Conservation (phyloP, 2,329 filamentous ascomycete genomes). For the Neofusicoccum laricinum region DNA sequence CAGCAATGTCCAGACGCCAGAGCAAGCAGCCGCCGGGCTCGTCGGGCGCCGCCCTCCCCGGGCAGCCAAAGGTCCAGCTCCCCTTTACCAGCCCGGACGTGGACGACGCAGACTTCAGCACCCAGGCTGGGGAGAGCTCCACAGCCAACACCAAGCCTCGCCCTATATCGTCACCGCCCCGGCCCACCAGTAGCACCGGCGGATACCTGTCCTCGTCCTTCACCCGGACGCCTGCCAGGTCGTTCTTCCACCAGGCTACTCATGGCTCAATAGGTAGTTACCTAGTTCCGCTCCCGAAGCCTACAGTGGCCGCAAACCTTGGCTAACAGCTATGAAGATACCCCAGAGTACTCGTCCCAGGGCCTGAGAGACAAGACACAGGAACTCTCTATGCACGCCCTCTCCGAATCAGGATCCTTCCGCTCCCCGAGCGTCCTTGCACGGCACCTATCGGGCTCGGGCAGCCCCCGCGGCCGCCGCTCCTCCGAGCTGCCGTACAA, state of each 20-base stretch:
- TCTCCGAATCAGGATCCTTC: slow-evolving; percentile 40
- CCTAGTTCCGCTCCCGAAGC: slow-evolving; percentile 17
- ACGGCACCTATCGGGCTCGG: background rate
- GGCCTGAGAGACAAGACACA: slow-evolving; percentile 84
- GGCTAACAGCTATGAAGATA: slow-evolving; percentile 52
- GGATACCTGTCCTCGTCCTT: slow-evolving; percentile 20
- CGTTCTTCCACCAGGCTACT: slow-evolving; percentile 66
- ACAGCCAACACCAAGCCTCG: background rate
- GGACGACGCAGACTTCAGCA: slow-evolving; percentile 15
- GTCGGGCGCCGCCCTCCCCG: background rate
- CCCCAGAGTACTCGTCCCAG: slow-evolving; percentile 67
- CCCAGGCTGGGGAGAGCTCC: slow-evolving; percentile 1
- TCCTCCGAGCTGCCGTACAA: background rate
- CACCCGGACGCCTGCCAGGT: slow-evolving; percentile 61
- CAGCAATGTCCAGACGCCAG: slow-evolving; percentile 7
- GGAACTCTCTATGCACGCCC: slow-evolving; percentile 77
- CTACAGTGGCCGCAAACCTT: background rate
- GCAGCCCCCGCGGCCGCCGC: slow-evolving; percentile 1
- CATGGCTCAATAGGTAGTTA: slow-evolving; percentile 57
- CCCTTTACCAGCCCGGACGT: slow-evolving; percentile 16
- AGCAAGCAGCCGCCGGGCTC: slow-evolving; percentile 5
- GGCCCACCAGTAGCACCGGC: slow-evolving; percentile 5
- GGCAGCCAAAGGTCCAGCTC: slow-evolving; percentile 6
- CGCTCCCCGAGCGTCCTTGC: slow-evolving; percentile 14
- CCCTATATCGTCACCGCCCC: slow-evolving; percentile 10